phyloP scores from a whole-genome alignment of 805 yeast species.

The Barnettozyma sp. region DNA sequence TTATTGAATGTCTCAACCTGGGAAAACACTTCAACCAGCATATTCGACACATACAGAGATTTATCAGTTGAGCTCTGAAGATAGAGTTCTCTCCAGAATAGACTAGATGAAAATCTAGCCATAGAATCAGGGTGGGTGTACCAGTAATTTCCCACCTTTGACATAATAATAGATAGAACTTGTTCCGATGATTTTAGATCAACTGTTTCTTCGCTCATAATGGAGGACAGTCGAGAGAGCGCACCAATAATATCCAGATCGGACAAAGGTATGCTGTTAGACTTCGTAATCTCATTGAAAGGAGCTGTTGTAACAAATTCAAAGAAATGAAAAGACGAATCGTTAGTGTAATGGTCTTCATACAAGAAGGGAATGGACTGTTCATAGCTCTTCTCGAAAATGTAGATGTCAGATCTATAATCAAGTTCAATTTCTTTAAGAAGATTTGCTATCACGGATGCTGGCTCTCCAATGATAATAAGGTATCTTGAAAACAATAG shows the following conservation, averaged over 20 bases:
- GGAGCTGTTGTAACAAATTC: constrained; percentile 31
- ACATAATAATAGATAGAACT: constrained; percentile 32
- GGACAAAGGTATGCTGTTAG: constrained; percentile 35
- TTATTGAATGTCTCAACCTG: constrained; percentile 23
- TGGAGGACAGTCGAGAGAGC: constrained; percentile 31
- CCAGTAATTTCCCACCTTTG: constrained; percentile 39
- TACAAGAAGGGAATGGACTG: constrained; percentile 8
- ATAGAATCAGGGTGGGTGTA: constrained; percentile 15
- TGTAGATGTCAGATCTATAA: constrained; percentile 19
- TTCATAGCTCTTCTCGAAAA: constrained; percentile 16
- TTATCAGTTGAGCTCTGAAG: constrained; percentile 18
- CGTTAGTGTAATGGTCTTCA: constrained; percentile 13
- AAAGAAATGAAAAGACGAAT: constrained; percentile 24
- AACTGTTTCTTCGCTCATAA: constrained; percentile 25
- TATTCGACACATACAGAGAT: constrained; percentile 25
- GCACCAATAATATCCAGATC: constrained; percentile 44
- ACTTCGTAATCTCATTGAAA: constrained; percentile 21
- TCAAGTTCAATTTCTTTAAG: constrained; percentile 14
- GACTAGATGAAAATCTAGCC: constrained; percentile 15
- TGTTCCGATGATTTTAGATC: constrained; percentile 21
- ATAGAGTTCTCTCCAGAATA: constrained; percentile 28
- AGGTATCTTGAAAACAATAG: constrained; percentile 39
- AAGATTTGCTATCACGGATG: constrained; percentile 9
- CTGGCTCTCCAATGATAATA: constrained; percentile 54
- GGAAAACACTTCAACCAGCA: constrained; percentile 31